phyloP scores from a whole-genome alignment of 192 early-diverging fungal species.

The Coemansia sp. region DNA sequence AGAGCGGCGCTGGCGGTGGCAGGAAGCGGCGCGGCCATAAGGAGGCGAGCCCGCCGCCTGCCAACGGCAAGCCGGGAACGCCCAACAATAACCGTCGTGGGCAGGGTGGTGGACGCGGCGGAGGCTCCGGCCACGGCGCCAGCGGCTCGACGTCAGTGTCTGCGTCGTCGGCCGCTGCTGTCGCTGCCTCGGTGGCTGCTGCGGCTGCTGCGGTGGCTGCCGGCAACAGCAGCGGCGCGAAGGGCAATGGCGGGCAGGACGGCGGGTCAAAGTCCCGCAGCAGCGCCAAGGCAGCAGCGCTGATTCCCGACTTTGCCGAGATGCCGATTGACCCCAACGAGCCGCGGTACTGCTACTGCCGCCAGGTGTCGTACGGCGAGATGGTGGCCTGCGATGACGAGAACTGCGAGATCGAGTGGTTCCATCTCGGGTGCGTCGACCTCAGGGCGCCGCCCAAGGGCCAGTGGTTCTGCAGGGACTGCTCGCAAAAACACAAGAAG shows the following conservation, averaged over 20 bases:
- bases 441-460: conserved; percentile 88
- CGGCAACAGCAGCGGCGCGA: not conserved
- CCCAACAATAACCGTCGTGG: not conserved
- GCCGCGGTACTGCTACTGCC: conserved; percentile 95
- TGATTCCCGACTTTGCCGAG: conserved; percentile 52
- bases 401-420: conserved; percentile 96
- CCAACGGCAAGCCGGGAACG: not conserved
- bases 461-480: conserved; percentile 94
- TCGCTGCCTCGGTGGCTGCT: not conserved
- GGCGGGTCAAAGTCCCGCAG: conserved; percentile 6
- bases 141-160: not conserved
- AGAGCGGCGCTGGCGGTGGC: not conserved
- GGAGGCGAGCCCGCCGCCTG: not conserved
- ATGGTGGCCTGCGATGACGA: conserved; percentile 97
- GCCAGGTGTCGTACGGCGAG: conserved; percentile 94
- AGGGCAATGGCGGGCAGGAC: conserved; percentile 1
- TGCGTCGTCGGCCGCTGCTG: not conserved
- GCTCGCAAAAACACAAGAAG: conserved; percentile 56
- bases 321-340: conserved; percentile 96
- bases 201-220: not conserved
- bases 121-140: not conserved
- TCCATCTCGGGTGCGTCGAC: conserved; percentile 93
- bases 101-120: not conserved
- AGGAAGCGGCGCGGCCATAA: conserved; percentile 3
- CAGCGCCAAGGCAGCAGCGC: conserved; percentile 13